phyloP scores from a whole-genome alignment of 1,284 basidiomycete genomes.

The Amylostereum areolatum region DNA sequence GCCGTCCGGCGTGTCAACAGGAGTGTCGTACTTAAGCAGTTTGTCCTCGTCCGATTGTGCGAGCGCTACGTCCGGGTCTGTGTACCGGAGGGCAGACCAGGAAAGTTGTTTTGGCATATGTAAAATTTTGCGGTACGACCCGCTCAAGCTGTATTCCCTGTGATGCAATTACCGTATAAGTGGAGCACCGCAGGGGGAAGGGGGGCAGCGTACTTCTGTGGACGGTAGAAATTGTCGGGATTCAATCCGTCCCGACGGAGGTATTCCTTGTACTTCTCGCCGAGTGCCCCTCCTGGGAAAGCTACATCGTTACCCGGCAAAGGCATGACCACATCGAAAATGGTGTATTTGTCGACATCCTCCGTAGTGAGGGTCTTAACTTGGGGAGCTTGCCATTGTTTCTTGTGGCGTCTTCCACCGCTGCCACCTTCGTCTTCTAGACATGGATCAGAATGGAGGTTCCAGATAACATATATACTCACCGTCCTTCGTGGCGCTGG shows the following conservation, averaged over 20 bases:
- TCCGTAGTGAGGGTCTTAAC: conserved; percentile 75
- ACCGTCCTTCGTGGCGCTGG: no score
- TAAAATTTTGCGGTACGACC: conserved; percentile 90
- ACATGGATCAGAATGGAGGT: neutral
- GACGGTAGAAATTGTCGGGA: conserved; percentile 79
- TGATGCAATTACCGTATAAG: neutral
- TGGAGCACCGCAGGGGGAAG: neutral
- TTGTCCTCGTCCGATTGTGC: conserved; percentile 94
- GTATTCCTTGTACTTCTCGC: conserved; percentile 78
- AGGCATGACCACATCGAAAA: conserved; percentile 95
- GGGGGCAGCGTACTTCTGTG: conserved; percentile 65
- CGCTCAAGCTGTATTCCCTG: conserved; percentile 89
- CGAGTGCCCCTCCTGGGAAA: conserved; percentile 79
- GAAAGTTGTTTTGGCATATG: conserved; percentile 78
- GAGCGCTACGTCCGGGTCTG: conserved; percentile 87
- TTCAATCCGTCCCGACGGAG: conserved; percentile 83
- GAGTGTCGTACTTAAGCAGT: conserved; percentile 73
- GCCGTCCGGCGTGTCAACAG: conserved; percentile 59
- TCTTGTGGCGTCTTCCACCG: conserved; percentile 31
- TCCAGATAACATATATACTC: neutral
- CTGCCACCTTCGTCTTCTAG: conserved; percentile 10
- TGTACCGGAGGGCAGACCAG: conserved; percentile 84
- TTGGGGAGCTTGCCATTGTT: conserved; percentile 55
- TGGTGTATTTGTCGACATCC: conserved; percentile 74
- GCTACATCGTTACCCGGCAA: conserved; percentile 90